Base-by-base conservation (phyloP, 2,329 filamentous ascomycete species). In the Diaporthe humulicola region DNA sequence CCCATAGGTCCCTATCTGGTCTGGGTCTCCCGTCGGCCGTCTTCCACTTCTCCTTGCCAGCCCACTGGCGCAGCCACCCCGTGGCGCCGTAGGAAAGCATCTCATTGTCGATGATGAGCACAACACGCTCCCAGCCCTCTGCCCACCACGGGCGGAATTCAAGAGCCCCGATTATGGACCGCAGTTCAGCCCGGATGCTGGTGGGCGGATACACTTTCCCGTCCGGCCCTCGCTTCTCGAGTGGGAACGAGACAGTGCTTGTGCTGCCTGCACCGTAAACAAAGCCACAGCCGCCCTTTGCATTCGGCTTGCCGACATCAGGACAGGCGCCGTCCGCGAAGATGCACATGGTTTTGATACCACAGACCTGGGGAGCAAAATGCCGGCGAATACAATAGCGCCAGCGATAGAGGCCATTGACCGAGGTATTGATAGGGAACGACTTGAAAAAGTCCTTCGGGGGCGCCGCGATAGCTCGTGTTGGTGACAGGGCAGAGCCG, bases 91-190 rank as follows among this genome's bases (percentile, higher is more conserved):
- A 57, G 25, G 69, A 56, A 3, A 71, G 38, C 50, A 57, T 33
- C 69, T 71, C 69, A 10, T 56, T 57, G 69, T 71, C 69, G 36
- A 58, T 58, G 52, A 71, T 71, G 7, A 71, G 25, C 19, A 71
- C 69, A 3, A 71, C 36, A 10, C 54, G 69, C 48, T 71, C 69
- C 69, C 69, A 71, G 9, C 69, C 69, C 17, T 71, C 69, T 9
- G 50, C 69, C 69, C 69, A 71, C 69, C 69, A 71, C 19, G 54
- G 50, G 25, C 69, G 69, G n/a, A 71, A 71, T 14, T 56, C 50
- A 33, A 71, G 8, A 4, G 69, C 69, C 69, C 69, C 69, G 14
- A 71, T 71, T 9, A 71, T 58, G 3, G 69, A 50, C 25, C 69
- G 52, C 5, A 71, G n/a, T 22, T 71, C 69, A 17, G 69, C 69